phyloP scores from a whole-genome alignment of 2,329 filamentous ascomycete species.

The Fusarium tjaetaba region DNA sequence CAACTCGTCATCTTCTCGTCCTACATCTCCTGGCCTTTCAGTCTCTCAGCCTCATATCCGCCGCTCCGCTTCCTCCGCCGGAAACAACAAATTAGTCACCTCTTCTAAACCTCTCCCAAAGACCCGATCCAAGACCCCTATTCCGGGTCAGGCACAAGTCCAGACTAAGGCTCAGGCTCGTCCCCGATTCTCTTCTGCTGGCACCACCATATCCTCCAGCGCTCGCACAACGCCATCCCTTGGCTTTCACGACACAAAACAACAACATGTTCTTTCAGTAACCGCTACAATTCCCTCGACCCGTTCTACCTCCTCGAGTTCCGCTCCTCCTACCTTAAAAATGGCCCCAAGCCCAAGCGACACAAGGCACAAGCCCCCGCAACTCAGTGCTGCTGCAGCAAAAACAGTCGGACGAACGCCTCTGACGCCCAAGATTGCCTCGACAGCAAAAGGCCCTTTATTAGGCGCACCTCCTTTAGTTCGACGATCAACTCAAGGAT shows the following conservation, averaged over 20 bases:
- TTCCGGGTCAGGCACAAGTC: conserved; percentile 17
- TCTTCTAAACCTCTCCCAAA: conserved; percentile 34
- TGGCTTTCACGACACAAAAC: conserved; percentile 34
- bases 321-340: conserved; percentile 35
- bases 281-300: conserved; percentile 45
- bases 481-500: conserved; percentile 46
- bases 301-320: conserved; percentile 42
- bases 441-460: conserved; percentile 50
- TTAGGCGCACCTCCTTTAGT: conserved; percentile 55
- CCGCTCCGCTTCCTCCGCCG: conserved; percentile 20
- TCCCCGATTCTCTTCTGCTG: conserved; percentile 35
- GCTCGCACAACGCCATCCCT: conserved; percentile 31
- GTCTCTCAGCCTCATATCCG: conserved; percentile 19
- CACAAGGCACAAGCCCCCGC: conserved; percentile 73
- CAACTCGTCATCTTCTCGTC: conserved; percentile 40
- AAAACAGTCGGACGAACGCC: conserved; percentile 62
- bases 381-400: conserved; percentile 70
- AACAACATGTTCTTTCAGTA: conserved; percentile 47
- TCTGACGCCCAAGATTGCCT: conserved; percentile 66
- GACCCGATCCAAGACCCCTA: conserved; percentile 23
- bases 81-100: conserved; percentile 19
- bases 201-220: conserved; percentile 35
- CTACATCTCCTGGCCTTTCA: conserved; percentile 22
- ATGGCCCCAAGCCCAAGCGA: conserved; percentile 64
- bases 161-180: conserved; percentile 29